Conservation (phyloP, 176 grass and related monocot species). For the Lolium perenne region DNA sequence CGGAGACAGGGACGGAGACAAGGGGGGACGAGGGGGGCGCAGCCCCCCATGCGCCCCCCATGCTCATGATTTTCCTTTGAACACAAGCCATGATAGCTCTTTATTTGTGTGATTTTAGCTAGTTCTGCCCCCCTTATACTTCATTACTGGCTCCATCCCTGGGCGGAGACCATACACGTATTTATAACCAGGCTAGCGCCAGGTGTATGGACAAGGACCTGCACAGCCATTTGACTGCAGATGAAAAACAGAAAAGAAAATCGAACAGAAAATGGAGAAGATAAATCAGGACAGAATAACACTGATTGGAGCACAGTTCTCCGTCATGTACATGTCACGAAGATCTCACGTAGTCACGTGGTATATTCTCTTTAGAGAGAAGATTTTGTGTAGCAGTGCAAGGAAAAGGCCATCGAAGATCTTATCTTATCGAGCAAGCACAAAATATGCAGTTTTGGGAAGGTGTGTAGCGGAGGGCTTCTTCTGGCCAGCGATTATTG, state of each 20-base stretch:
- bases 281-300: not conserved
- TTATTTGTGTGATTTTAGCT: too few relatives aligned
- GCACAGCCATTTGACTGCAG: not conserved
- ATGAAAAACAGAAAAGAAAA: too few relatives aligned
- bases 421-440: not conserved
- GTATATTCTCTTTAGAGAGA: not conserved
- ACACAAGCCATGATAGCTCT: too few relatives aligned
- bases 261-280: not conserved
- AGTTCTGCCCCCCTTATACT: too few relatives aligned
- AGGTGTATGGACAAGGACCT: not conserved
- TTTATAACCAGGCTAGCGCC: too few relatives aligned
- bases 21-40: too few relatives aligned
- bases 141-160: too few relatives aligned
- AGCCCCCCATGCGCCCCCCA: too few relatives aligned
- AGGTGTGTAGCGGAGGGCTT: not conserved
- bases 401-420: not conserved
- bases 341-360: not conserved
- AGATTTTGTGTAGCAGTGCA: not conserved
- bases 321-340: not conserved
- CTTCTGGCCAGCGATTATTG: not conserved
- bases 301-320: not conserved
- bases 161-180: too few relatives aligned
- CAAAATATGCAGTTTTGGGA: not conserved
- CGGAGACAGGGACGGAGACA: too few relatives aligned
- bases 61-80: too few relatives aligned